These are phyloP conservation scores for Multifurca ochricompacta DNA, from an alignment of 768 basidiomycete species.

Conservation along the genomic window DNA sequence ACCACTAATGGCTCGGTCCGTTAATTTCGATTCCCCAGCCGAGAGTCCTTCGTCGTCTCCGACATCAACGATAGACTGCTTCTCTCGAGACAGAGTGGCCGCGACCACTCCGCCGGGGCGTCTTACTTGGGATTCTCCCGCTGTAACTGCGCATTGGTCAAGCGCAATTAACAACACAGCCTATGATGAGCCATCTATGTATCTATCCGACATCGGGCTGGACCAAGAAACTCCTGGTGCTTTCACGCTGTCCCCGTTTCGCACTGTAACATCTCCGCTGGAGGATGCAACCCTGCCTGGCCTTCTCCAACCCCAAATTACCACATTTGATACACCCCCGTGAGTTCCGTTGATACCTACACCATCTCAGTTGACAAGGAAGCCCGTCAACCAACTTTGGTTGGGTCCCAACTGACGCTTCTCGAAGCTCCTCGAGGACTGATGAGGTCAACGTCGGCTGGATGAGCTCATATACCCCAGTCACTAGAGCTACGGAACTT, in stretches of 20 bases:
- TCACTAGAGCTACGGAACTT: background rate
- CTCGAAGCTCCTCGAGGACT: background rate
- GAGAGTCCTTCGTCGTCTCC: constrained; percentile 38
- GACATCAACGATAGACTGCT: background rate
- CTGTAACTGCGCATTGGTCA: background rate
- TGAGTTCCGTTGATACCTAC: background rate
- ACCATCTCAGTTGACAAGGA: background rate
- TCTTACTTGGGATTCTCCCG: background rate
- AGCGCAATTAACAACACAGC: background rate
- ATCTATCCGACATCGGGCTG: background rate
- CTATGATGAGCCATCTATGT: background rate
- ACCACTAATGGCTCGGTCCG: constrained; percentile 12
- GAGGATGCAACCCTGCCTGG: background rate
- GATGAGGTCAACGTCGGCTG: background rate
- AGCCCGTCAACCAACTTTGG: background rate
- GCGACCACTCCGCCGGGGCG: background rate
- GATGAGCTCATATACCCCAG: background rate
- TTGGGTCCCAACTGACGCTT: background rate
- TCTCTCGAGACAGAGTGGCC: background rate
- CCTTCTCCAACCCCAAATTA: background rate
- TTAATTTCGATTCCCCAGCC: constrained; percentile 46
- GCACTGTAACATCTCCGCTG: background rate
- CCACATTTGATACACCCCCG: no score
- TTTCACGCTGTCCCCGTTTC: background rate
- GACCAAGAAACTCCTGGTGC: background rate